phyloP scores from a whole-genome alignment of 148 eudicot genomes.

The Drosera capensis region DNA sequence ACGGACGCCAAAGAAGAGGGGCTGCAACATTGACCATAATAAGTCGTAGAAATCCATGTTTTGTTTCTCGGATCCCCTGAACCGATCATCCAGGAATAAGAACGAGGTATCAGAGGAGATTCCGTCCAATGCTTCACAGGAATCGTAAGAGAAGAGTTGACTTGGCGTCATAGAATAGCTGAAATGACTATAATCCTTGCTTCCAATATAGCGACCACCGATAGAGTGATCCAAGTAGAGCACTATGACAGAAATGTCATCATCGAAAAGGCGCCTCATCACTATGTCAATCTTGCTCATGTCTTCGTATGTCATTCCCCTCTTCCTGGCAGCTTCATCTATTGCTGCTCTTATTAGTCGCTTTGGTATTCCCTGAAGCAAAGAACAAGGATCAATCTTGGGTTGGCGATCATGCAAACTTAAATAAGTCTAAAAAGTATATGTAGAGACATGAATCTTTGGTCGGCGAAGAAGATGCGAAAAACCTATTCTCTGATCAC shows the following conservation, averaged over 20 bases:
- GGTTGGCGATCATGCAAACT: neutral
- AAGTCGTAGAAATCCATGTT: no score
- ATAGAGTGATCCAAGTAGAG: constrained; percentile 11
- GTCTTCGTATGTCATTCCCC: constrained; percentile 24
- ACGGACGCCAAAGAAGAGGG: no score
- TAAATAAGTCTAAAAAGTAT: neutral
- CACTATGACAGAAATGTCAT: constrained; percentile 25
- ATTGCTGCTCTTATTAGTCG: constrained; percentile 18
- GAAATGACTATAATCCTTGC: neutral
- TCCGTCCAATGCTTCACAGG: no score
- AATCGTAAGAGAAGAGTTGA: neutral
- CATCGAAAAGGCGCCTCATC: constrained; percentile 22
- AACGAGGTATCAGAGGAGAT: no score
- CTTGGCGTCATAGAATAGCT: neutral
- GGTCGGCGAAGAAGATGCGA: neutral
- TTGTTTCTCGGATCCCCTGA: no score
- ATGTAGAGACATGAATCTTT: neutral
- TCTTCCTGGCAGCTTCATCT: constrained; percentile 17
- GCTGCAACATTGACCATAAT: no score
- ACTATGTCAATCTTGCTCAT: constrained; percentile 20
- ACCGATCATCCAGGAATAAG: no score
- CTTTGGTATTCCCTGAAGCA: constrained; percentile 21
- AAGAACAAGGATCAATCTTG: neutral
- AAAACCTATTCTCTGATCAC: no score
- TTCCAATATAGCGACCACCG: constrained; percentile 1